Evolutionary conservation across 495 filamentous ascomycete species (phyloP).

Genomic region (Bacidia gigantensis): DNA sequence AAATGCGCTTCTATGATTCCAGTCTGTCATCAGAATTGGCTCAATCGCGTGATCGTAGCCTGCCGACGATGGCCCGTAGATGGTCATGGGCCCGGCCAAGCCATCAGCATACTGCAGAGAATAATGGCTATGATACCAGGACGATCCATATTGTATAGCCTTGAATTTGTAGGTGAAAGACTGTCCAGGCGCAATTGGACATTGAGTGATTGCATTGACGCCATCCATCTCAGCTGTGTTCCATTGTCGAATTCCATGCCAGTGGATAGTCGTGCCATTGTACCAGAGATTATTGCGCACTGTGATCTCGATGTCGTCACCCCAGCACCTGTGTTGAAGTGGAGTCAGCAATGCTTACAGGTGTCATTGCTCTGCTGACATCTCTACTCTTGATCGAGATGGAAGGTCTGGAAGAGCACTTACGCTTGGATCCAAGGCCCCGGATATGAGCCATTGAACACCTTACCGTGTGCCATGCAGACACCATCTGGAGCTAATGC

Average conservation of each 20-base stretch:
- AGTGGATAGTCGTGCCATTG: slow-evolving; percentile 37
- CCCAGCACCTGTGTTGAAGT: slow-evolving; percentile 9
- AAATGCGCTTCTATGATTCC: slow-evolving; percentile 13
- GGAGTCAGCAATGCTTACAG: slow-evolving; percentile 11
- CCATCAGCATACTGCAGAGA: slow-evolving; percentile 24
- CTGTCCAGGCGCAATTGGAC: slow-evolving; percentile 32
- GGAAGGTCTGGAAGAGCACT: not conserved
- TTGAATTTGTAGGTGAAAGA: slow-evolving; percentile 35
- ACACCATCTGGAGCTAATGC: slow-evolving; percentile 7
- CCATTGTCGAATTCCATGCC: slow-evolving; percentile 42
- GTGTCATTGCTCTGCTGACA: not conserved
- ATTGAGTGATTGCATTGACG: slow-evolving; percentile 34
- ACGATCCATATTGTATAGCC: slow-evolving; percentile 29
- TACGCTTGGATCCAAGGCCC: slow-evolving; percentile 28
- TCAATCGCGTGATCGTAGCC: slow-evolving; percentile 22
- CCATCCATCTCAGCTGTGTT: slow-evolving; percentile 33
- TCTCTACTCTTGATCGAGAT: no score
- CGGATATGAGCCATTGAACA: slow-evolving; percentile 20
- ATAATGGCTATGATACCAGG: slow-evolving; percentile 38
- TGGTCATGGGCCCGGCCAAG: slow-evolving; percentile 20
- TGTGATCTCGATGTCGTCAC: slow-evolving; percentile 9
- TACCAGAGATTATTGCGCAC: slow-evolving; percentile 17
- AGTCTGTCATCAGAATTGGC: slow-evolving; percentile 16
- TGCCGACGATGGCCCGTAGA: slow-evolving; percentile 27
- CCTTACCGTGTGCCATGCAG: slow-evolving; percentile 5